These are phyloP conservation scores for Epithele typhae DNA, from an alignment of 768 basidiomycete species.

Conservation along the genomic window DNA sequence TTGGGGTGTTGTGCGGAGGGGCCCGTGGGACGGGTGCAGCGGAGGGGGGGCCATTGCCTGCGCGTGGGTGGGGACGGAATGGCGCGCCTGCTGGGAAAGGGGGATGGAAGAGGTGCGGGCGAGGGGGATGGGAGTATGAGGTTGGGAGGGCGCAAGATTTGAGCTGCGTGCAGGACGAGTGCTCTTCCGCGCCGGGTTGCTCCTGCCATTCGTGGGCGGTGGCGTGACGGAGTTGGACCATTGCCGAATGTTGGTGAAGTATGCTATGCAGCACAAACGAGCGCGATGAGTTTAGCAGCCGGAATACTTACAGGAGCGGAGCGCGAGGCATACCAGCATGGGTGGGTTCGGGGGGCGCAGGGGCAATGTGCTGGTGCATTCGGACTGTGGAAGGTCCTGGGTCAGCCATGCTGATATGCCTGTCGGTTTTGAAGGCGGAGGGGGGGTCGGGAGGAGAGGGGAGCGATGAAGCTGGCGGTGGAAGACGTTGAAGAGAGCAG, in stretches of 20 bases:
- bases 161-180: conserved; percentile 37
- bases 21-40: conserved; percentile 41
- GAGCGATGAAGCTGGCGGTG: too few species aligned
- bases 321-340: conserved; percentile 22
- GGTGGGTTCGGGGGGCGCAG: conserved; percentile 25
- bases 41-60: conserved; percentile 3
- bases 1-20: conserved; percentile 58
- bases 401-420: too few species aligned
- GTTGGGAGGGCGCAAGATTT: conserved; percentile 35
- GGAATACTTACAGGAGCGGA: background rate
- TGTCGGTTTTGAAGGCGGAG: too few species aligned
- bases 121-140: conserved; percentile 31
- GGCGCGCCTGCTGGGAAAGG: conserved; percentile 20
- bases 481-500: too few species aligned
- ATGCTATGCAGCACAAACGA: conserved; percentile 32
- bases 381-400: too few species aligned
- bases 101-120: conserved; percentile 33
- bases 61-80: conserved; percentile 22
- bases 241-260: conserved; percentile 65
- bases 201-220: conserved; percentile 43
- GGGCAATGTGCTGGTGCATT: conserved; percentile 14
- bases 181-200: conserved; percentile 33
- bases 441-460: too few species aligned
- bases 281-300: conserved; percentile 4
- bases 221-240: conserved; percentile 63